Base-by-base conservation (phyloP, 2,329 filamentous ascomycete species). In the Alternaria tenuissima region DNA sequence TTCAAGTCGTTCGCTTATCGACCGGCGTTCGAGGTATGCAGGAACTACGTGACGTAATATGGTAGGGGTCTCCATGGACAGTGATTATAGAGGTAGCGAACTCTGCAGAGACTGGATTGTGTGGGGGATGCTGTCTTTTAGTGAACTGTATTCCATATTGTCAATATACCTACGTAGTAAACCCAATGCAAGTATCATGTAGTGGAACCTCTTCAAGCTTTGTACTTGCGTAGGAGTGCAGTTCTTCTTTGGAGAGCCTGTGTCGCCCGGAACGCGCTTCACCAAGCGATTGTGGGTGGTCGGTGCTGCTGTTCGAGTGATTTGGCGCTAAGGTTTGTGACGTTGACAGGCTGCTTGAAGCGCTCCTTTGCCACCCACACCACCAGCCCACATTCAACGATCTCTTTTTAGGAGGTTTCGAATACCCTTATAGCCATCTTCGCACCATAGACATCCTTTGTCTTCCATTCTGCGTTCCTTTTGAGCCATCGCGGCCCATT, bases 361-460 rank as follows among this genome's bases (percentile, higher is more conserved):
- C 24, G 30, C 36, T 41, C 58, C 36, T 43, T 42, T 20, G 38
- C 47, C 34, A 41, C 52, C 41, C 32, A 30, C 48, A 61, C 41
- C 47, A 61, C 12, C 42, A 44, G 30, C 43, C 26, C 54, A 53
- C 44, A 36, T 38, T 43, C n/a, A 53, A 39, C 48, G 38, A 57
- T 6, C 36, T 24, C 11, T 22, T 22, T 22, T 22, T 22, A 22
- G 20, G 20, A 22, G 20, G 20, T 22, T 22, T 22, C 20, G 20
- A 22, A 22, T 22, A 22, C 14, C 36, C 20, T 43, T 16, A 20
- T 30, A 28, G 14, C 3, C 6, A 11, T 36, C 16, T 24, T 18
- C 14, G 3, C 18, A 18, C 20, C 5, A 20, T 7, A 14, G 4
- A 14, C 6, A 38, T 24, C 22, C 4, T 34, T 28, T 39, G 3